Conservation (phyloP, 75 land plant genomes). For the Pseudotsuga menziesii region DNA sequence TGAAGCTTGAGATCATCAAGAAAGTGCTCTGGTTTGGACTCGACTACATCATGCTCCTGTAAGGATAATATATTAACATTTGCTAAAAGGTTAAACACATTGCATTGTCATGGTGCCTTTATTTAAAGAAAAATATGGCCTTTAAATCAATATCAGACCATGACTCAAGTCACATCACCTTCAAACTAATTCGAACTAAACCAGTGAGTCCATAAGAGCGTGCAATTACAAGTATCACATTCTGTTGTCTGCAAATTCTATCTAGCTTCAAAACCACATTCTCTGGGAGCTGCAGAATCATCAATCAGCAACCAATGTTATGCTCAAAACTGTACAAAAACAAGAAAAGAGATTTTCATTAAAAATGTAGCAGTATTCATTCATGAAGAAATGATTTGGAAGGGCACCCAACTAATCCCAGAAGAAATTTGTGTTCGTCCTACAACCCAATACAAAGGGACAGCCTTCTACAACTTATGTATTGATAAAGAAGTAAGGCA, state of each 20-base stretch:
- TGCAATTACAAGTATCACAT: slow-evolving; percentile 75
- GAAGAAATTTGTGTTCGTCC: background rate
- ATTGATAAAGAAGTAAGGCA: too few relatives aligned
- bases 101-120: background rate
- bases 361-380: background rate
- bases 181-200: slow-evolving; percentile 79
- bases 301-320: background rate
- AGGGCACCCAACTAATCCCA: background rate
- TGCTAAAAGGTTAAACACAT: background rate
- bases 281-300: slow-evolving; percentile 60
- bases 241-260: slow-evolving; percentile 74
- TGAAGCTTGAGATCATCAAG: slow-evolving; percentile 86
- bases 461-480: too few relatives aligned
- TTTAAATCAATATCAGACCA: background rate
- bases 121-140: background rate
- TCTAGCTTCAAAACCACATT: slow-evolving; percentile 64
- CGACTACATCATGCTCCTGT: slow-evolving; percentile 92
- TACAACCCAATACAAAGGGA: too few relatives aligned
- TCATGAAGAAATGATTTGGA: background rate
- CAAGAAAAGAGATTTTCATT: background rate
- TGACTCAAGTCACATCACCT: slow-evolving; percentile 38
- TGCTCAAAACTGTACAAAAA: background rate
- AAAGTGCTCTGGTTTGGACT: slow-evolving; percentile 92
- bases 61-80: slow-evolving; percentile 1
- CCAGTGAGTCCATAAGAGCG: slow-evolving; percentile 97